Evolutionary conservation across 371 early-diverging fungal species (phyloP).

Genomic region (Massospora cicadina): DNA sequence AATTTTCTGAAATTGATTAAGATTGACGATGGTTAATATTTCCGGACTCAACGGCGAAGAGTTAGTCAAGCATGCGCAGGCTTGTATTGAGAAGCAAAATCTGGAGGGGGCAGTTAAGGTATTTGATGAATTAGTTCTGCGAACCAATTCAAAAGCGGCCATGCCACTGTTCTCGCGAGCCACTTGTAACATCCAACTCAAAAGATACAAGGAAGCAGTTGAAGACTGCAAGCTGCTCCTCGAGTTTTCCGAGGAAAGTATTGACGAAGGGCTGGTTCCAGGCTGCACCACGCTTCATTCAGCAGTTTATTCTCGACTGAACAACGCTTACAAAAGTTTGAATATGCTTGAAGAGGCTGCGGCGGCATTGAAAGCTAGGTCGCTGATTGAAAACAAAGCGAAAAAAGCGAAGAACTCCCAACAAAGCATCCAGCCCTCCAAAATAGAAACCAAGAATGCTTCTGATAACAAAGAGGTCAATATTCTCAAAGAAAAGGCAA

Average conservation of each 20-base stretch:
- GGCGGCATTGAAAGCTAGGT: neutral
- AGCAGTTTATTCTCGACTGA: conserved; percentile 1
- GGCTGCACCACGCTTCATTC: conserved; percentile 9
- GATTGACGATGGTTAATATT: neutral
- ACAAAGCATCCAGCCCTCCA: neutral
- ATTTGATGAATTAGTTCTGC: conserved; percentile 1
- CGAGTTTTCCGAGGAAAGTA: neutral
- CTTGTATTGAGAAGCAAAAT: neutral
- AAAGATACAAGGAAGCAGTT: neutral
- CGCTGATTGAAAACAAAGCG: neutral
- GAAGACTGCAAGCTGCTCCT: neutral
- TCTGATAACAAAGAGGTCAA: neutral
- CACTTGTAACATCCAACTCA: conserved; percentile 6
- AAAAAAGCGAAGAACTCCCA: neutral
- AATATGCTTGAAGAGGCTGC: neutral
- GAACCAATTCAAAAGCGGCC: neutral
- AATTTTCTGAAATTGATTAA: neutral
- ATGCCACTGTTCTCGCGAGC: conserved; percentile 5
- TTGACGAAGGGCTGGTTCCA: conserved; percentile 6
- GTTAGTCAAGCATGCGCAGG: neutral
- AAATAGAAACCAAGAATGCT: neutral
- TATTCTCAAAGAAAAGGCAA: neutral
- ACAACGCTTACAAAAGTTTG: conserved; percentile 5
- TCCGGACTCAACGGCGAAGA: neutral
- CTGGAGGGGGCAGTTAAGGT: neutral